Evolutionary conservation across 345 rosid genomes (phyloP).

Genomic region (Passiflora organensis): DNA sequence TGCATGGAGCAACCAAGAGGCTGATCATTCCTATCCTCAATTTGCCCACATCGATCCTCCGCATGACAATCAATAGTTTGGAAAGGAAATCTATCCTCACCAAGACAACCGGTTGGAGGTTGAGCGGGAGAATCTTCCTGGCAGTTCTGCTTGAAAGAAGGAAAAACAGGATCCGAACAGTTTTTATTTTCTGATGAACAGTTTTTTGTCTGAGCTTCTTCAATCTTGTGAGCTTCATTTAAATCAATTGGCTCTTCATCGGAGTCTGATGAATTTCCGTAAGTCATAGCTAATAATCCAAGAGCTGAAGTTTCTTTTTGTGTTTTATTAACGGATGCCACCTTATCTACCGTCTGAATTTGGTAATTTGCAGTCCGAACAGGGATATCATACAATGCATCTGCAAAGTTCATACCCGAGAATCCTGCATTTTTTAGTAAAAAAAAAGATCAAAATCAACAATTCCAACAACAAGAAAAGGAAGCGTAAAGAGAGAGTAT

Average conservation of each 20-base stretch:
- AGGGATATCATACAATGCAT: constrained; percentile 41
- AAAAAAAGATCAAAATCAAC: constrained; percentile 14
- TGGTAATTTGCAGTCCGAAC: constrained; percentile 37
- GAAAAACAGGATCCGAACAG: constrained; percentile 14
- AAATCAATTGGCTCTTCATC: constrained; percentile 57
- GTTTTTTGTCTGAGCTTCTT: constrained; percentile 24
- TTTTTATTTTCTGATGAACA: constrained; percentile 23
- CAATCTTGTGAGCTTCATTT: constrained; percentile 24
- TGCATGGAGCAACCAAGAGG: constrained; percentile 15
- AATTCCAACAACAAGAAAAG: neutral
- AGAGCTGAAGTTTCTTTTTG: constrained; percentile 53
- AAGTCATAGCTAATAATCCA: constrained; percentile 65
- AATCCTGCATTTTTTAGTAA: constrained; percentile 36
- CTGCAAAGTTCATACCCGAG: constrained; percentile 23
- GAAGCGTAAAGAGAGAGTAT: neutral
- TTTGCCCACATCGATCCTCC: constrained; percentile 20
- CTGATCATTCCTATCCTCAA: constrained; percentile 28
- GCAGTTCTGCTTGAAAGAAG: constrained; percentile 20
- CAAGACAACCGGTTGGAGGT: constrained; percentile 17
- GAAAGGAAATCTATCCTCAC: constrained; percentile 26
- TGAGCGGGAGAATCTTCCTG: constrained; percentile 15
- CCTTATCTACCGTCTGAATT: constrained; percentile 26
- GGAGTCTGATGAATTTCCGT: constrained; percentile 90
- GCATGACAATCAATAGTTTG: constrained; percentile 22
- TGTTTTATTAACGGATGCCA: constrained; percentile 25